phyloP scores from a whole-genome alignment of 169 alveolate genomes.

The Eimeria praecox region DNA sequence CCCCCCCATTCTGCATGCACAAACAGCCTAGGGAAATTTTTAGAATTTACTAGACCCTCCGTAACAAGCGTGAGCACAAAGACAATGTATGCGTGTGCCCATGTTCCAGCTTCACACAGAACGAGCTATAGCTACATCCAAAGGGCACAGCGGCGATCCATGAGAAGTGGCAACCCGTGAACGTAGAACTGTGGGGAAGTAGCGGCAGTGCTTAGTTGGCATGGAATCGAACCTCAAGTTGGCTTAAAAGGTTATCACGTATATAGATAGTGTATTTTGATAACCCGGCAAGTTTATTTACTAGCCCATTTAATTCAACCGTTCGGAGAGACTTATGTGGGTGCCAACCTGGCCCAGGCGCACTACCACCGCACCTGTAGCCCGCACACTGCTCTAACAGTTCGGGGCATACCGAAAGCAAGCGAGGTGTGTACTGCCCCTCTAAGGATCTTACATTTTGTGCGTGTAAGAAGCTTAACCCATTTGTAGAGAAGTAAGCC shows the following conservation, averaged over 20 bases:
- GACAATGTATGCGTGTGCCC: no score
- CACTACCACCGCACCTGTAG: slow-evolving; percentile 52
- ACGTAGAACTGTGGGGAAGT: background rate
- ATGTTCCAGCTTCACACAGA: background rate
- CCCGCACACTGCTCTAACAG: slow-evolving; percentile 48
- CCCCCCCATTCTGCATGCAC: background rate
- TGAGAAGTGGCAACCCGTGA: background rate
- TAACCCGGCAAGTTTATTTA: background rate
- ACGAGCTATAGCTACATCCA: background rate
- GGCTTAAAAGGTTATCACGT: background rate
- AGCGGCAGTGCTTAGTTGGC: background rate
- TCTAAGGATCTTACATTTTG: background rate
- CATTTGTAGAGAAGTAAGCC: slow-evolving; percentile 22
- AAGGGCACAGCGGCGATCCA: background rate
- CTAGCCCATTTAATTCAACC: background rate
- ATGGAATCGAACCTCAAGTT: background rate
- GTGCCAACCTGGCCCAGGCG: slow-evolving; percentile 38
- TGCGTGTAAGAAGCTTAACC: background rate
- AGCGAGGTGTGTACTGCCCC: background rate
- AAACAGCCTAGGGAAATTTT: background rate
- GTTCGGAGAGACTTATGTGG: background rate
- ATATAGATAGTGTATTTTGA: background rate
- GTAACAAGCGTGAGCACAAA: background rate
- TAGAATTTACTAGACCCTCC: background rate
- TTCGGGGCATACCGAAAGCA: background rate